These are phyloP conservation scores for Cylindrotheca closterium DNA, from an alignment of 108 stramenopile species.

Conservation along the genomic window DNA sequence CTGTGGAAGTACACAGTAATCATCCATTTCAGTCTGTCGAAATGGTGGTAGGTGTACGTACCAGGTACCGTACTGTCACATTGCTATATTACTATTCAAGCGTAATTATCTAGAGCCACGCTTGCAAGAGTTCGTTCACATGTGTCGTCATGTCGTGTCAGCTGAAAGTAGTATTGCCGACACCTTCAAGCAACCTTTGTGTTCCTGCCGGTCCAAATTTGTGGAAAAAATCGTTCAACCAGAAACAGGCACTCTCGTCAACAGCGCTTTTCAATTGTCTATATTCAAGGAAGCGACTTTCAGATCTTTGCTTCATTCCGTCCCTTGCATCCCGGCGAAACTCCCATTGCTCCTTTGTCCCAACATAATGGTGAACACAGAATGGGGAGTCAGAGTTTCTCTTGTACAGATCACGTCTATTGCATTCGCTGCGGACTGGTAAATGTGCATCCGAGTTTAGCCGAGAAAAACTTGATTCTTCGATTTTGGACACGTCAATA, in stretches of 20 bases:
- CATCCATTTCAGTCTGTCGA: too few relatives aligned
- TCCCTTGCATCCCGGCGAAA: conserved; percentile 30
- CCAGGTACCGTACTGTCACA: too few relatives aligned
- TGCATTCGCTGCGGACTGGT: conserved; percentile 19
- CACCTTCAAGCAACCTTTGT: conserved; percentile 2
- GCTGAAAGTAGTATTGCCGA: conserved; percentile 11
- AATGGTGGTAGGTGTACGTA: too few relatives aligned
- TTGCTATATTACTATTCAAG: too few relatives aligned
- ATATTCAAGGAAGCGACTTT: conserved; percentile 1
- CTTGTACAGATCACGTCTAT: conserved; percentile 8
- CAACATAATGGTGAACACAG: conserved; percentile 31
- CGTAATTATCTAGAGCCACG: too few relatives aligned
- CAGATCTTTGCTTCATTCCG: conserved; percentile 18
- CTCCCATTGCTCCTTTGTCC: conserved; percentile 16
- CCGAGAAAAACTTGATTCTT: conserved; percentile 10
- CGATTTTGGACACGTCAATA: conserved; percentile 14
- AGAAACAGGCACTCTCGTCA: conserved; percentile 5
- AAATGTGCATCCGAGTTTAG: conserved; percentile 21
- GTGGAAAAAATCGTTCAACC: conserved; percentile 14
- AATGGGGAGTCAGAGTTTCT: conserved; percentile 13
- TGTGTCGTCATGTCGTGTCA: too few relatives aligned
- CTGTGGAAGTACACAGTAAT: too few relatives aligned
- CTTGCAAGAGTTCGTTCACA: too few relatives aligned
- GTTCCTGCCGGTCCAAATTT: background rate
- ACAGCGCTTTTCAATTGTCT: background rate